Conservation (phyloP, 345 rosid species). For the Passiflora organensis region DNA sequence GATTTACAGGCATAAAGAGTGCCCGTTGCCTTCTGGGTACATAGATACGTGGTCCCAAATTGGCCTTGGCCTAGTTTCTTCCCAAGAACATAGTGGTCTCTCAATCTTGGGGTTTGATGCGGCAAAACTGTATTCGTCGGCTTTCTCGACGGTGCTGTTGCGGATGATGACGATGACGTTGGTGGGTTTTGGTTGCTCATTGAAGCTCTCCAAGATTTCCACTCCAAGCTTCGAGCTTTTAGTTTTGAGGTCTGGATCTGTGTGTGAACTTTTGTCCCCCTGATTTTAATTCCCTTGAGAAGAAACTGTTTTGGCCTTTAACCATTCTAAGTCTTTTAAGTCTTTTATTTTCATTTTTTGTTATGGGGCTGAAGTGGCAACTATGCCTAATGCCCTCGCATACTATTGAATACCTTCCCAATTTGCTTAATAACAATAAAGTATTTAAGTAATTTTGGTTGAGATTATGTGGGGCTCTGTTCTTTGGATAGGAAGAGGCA, state of each 20-base stretch:
- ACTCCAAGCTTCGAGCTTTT: background rate
- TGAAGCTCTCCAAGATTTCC: background rate
- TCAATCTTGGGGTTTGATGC: conserved; percentile 65
- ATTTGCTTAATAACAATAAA: no score
- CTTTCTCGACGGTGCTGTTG: no score
- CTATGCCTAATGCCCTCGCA: no score
- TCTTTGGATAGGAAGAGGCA: no score
- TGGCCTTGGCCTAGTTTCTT: conserved; percentile 95
- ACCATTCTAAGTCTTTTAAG: no score
- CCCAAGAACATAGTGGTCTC: conserved; percentile 80
- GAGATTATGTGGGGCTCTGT: no score
- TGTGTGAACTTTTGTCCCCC: no score
- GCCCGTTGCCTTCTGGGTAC: conserved; percentile 55
- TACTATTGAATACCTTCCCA: no score
- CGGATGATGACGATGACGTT: conserved; percentile 4
- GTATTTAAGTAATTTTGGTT: no score
- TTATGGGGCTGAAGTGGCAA: background rate
- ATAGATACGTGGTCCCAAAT: conserved; percentile 83
- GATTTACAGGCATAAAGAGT: conserved; percentile 77
- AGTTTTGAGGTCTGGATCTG: no score
- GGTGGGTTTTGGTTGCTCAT: background rate
- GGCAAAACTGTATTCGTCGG: conserved; percentile 63
- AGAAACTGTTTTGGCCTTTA: background rate
- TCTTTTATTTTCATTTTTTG: no score
- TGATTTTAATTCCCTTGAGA: background rate